These are phyloP conservation scores for Aspergillus pseudoviridinutans DNA, from an alignment of 2,329 filamentous ascomycete species.

Conservation along the genomic window DNA sequence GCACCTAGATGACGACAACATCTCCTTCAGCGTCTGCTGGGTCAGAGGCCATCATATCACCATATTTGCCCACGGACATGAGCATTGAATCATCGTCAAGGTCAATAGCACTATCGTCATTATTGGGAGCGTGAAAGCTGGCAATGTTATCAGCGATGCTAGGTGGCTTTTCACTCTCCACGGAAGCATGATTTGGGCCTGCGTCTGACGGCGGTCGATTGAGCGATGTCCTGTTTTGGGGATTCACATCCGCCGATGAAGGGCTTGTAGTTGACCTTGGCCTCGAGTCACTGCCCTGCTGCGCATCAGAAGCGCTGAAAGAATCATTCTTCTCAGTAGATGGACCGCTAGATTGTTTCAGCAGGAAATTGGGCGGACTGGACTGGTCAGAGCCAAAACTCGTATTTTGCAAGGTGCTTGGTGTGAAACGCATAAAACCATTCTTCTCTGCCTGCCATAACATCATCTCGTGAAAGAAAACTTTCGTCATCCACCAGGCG, in stretches of 20 bases:
- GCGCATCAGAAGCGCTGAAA: slow-evolving; percentile 16
- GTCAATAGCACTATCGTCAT: slow-evolving; percentile 73
- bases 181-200: slow-evolving; percentile 17
- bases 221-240: slow-evolving; percentile 12
- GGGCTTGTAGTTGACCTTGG: slow-evolving; percentile 17
- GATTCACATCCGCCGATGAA: slow-evolving; percentile 12
- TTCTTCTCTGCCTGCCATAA: slow-evolving; percentile 85
- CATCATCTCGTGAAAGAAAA: slow-evolving; percentile 93
- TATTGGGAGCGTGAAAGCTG: slow-evolving; percentile 31
- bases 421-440: slow-evolving; percentile 68
- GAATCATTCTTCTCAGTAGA: slow-evolving; percentile 11
- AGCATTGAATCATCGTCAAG: slow-evolving; percentile 50
- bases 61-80: slow-evolving; percentile 42
- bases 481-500: slow-evolving; percentile 70
- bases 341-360: slow-evolving; percentile 18
- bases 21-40: slow-evolving; percentile 44
- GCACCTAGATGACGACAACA: slow-evolving; percentile 41
- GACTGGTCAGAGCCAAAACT: slow-evolving; percentile 21
- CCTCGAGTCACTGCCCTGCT: slow-evolving; percentile 12
- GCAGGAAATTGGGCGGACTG: slow-evolving; percentile 16
- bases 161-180: slow-evolving; percentile 41
- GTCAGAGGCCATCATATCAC: slow-evolving; percentile 44
- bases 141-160: slow-evolving; percentile 43
- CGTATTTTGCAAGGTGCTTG: slow-evolving; percentile 29
- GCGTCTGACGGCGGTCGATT: slow-evolving; percentile 14